Conservation (phyloP, 2,329 filamentous ascomycete species). For the Acrocalymma vagum region DNA sequence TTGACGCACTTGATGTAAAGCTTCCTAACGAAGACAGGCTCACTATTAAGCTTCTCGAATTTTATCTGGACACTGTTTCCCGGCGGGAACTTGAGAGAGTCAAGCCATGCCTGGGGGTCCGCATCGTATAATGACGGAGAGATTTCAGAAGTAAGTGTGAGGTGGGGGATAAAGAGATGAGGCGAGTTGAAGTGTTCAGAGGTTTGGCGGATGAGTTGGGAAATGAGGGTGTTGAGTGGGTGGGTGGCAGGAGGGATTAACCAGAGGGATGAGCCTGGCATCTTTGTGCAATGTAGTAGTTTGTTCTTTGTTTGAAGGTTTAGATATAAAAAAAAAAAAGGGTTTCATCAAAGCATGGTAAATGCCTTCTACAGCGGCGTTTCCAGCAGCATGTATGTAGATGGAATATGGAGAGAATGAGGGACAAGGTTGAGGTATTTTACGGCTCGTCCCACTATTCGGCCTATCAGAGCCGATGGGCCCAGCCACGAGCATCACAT, state of each 20-base stretch:
- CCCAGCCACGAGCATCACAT: too few species aligned
- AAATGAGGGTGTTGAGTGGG: conserved; percentile 38
- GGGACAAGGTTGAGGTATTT: too few species aligned
- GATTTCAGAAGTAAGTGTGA: conserved; percentile 53
- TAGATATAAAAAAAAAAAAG: too few species aligned
- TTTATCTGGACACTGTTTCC: conserved; percentile 27
- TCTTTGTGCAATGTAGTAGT: too few species aligned
- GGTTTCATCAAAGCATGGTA: too few species aligned
- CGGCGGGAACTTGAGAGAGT: conserved; percentile 33
- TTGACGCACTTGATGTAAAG: conserved; percentile 48
- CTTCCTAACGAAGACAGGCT: conserved; percentile 50
- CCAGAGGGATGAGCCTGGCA: conserved; percentile 55
- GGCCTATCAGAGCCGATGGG: too few species aligned
- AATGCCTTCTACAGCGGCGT: too few species aligned
- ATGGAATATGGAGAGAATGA: too few species aligned
- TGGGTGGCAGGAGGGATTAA: conserved; percentile 49
- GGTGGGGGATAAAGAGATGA: conserved; percentile 50
- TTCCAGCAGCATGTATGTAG: too few species aligned
- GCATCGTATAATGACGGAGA: conserved; percentile 25
- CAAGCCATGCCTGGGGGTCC: conserved; percentile 49
- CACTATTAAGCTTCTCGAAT: conserved; percentile 42
- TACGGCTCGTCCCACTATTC: too few species aligned
- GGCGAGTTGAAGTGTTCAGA: conserved; percentile 46
- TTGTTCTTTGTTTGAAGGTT: too few species aligned
- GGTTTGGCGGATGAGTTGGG: conserved; percentile 43